Evolutionary conservation across 768 basidiomycete genomes (phyloP).

Genomic region (Suillus placidus): DNA sequence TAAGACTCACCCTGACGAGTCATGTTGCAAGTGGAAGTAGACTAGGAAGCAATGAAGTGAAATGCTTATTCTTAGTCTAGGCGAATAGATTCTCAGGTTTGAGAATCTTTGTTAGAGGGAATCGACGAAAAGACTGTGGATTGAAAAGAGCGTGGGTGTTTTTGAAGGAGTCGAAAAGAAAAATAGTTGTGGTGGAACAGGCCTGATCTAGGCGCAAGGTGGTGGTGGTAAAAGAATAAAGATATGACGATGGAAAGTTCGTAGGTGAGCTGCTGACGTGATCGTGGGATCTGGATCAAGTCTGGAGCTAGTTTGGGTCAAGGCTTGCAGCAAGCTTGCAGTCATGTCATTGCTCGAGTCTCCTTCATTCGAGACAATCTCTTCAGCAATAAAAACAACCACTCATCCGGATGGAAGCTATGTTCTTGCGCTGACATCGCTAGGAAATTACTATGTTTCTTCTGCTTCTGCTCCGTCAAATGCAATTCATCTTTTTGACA

Average conservation of each 20-base stretch:
- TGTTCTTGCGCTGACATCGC: slow-evolving; percentile 57
- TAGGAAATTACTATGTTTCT: slow-evolving; percentile 59
- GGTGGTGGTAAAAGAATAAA: slow-evolving; percentile 16
- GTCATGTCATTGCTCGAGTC: slow-evolving; percentile 31
- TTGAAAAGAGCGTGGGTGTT: slow-evolving; percentile 33
- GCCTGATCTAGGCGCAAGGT: slow-evolving; percentile 3
- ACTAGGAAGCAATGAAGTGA: neutral
- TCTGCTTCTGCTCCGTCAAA: slow-evolving; percentile 64
- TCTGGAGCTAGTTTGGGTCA: too few relatives aligned
- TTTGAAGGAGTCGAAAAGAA: neutral
- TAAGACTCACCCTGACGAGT: slow-evolving; percentile 30
- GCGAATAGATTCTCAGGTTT: slow-evolving; percentile 11
- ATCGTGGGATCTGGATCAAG: slow-evolving; percentile 8
- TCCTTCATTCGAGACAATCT: slow-evolving; percentile 21
- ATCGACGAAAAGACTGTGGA: slow-evolving; percentile 22
- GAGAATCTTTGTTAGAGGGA: neutral
- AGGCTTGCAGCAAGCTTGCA: slow-evolving; percentile 9
- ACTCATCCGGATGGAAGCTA: slow-evolving; percentile 51
- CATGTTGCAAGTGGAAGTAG: slow-evolving; percentile 21
- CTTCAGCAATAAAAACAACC: slow-evolving; percentile 33
- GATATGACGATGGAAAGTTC: slow-evolving; percentile 1
- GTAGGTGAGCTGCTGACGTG: slow-evolving; percentile 13
- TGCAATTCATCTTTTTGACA: slow-evolving; percentile 69
- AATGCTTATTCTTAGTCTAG: slow-evolving; percentile 11
- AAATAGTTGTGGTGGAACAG: slow-evolving; percentile 10